These are phyloP conservation scores for Hypholoma sublateritium DNA, from an alignment of 768 basidiomycete species.

Conservation along the genomic window DNA sequence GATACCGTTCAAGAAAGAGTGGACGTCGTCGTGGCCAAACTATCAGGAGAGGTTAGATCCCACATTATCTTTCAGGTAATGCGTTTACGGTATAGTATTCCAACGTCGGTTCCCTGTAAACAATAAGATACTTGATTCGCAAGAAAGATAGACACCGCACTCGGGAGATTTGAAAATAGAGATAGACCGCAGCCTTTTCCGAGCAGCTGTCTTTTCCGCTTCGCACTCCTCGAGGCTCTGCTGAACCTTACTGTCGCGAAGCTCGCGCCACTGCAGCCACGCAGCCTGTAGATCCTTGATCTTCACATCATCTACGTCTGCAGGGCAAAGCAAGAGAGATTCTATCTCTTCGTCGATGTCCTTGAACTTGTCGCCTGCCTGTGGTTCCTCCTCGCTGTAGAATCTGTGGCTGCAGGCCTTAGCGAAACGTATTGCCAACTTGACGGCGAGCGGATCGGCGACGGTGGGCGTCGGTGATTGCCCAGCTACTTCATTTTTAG, in stretches of 20 bases:
- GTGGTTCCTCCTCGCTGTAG: background rate
- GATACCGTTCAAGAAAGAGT: background rate
- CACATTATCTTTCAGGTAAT: background rate
- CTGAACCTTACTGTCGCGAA: background rate
- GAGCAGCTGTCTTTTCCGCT: background rate
- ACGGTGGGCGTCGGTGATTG: background rate
- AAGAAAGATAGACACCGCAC: background rate
- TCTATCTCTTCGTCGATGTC: background rate
- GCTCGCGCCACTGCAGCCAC: background rate
- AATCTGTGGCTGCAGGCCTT: background rate
- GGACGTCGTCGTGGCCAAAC: background rate
- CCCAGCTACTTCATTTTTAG: background rate
- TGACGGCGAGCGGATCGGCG: background rate
- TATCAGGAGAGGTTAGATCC: background rate
- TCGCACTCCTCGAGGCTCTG: background rate
- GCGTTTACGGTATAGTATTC: background rate
- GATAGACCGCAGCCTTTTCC: background rate
- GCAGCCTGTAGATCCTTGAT: background rate
- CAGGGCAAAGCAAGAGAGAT: background rate
- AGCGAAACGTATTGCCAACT: background rate
- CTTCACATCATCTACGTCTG: background rate
- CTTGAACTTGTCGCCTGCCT: background rate
- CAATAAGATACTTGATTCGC: background rate
- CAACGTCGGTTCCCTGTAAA: background rate
- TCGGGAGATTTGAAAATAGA: background rate